Conservation (phyloP, 2,329 filamentous ascomycete genomes). For the Fonsecaea pedrosoi region DNA sequence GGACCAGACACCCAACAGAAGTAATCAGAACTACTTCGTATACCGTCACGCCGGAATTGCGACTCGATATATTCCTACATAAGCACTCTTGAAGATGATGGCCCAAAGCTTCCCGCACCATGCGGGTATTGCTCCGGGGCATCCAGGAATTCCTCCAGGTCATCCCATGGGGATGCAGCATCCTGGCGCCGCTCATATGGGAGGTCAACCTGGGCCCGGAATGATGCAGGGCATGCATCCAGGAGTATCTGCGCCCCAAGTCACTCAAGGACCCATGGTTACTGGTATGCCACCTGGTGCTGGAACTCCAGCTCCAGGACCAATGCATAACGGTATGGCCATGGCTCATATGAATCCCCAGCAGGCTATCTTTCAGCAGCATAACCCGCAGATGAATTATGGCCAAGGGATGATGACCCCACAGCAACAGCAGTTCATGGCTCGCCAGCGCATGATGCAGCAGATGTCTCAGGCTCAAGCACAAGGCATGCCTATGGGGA, state of each 20-base stretch:
- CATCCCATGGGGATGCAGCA: conserved; percentile 67
- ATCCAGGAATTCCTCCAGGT: conserved; percentile 64
- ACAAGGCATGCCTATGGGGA: conserved; percentile 37
- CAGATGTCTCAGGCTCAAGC: conserved; percentile 34
- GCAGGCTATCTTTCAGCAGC: conserved; percentile 62
- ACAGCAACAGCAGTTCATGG: conserved; percentile 41
- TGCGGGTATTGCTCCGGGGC: conserved; percentile 61
- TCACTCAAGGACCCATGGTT: conserved; percentile 70
- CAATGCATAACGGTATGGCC: conserved; percentile 62
- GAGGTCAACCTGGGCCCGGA: conserved; percentile 53
- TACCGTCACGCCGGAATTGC: conserved; percentile 9
- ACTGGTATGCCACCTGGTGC: conserved; percentile 66
- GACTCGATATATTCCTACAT: background rate
- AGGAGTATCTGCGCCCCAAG: conserved; percentile 66
- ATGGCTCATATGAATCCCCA: conserved; percentile 66
- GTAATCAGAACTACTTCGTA: conserved; percentile 16
- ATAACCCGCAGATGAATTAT: conserved; percentile 42
- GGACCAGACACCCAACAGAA: conserved; percentile 14
- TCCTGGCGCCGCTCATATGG: conserved; percentile 63
- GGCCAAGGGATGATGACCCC: conserved; percentile 41
- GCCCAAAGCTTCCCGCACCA: conserved; percentile 64
- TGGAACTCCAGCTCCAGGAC: conserved; percentile 57
- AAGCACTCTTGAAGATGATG: conserved; percentile 58
- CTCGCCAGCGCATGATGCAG: conserved; percentile 43
- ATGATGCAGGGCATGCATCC: conserved; percentile 66